A percentile compares a stretch with the other conserved stretches of the same genome.
phyloP scores from a whole-genome alignment of 1,284 basidiomycete species.

The Agroathelia rolfsii region DNA sequence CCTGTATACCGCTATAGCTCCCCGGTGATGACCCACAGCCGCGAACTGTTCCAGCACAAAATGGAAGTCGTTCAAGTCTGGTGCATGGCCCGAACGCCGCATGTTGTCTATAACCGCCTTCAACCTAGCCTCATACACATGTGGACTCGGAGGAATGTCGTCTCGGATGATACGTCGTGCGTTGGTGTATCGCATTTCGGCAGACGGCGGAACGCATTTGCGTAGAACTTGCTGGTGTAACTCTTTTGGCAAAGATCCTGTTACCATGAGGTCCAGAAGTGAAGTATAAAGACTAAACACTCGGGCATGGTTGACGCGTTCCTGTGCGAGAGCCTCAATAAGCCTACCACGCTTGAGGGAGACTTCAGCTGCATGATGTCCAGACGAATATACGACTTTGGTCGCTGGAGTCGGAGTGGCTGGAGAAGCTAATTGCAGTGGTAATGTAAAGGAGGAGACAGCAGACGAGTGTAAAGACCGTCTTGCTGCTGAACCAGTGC shows the following conservation, averaged over 20 bases:
- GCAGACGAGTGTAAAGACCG: no score
- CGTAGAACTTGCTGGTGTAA: conserved; percentile 60
- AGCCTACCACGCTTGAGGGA: no score
- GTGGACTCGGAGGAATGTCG: conserved; percentile 26
- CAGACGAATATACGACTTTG: no score
- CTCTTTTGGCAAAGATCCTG: conserved; percentile 45
- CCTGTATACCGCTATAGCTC: conserved; percentile 46
- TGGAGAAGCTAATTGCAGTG: no score
- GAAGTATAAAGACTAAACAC: no score
- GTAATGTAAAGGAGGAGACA: no score
- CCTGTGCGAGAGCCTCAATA: no score
- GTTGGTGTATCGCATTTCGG: conserved; percentile 32
- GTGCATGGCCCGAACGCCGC: conserved; percentile 36
- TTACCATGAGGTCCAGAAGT: conserved; percentile 7
- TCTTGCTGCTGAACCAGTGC: no score
- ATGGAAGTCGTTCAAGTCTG: conserved; percentile 58
- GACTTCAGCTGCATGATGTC: no score
- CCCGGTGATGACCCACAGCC: conserved; percentile 53
- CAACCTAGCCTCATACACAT: conserved; percentile 52
- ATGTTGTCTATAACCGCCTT: conserved; percentile 61
- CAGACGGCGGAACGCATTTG: conserved; percentile 41
- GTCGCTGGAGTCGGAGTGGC: no score
- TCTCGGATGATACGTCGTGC: conserved; percentile 28
- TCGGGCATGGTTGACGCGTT: no score
- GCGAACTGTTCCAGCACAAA: conserved; percentile 65